Percentiles rank a stretch among this genome's conserved stretches.
Evolutionary conservation across 2,329 filamentous ascomycete species (phyloP).

Genomic region (Exophiala spinifera): DNA sequence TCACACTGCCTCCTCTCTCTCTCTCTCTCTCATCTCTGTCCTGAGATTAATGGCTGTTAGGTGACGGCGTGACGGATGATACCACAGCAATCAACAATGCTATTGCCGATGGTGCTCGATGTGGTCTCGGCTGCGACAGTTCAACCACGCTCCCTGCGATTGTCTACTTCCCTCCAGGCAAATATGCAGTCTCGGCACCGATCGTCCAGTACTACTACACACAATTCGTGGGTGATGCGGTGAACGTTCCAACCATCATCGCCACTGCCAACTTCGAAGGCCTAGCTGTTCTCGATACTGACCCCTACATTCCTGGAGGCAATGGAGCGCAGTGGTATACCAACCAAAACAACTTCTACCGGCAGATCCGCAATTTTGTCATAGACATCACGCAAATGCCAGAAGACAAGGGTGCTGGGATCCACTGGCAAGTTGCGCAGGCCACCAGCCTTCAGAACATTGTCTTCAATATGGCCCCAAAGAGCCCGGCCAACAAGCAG

Average conservation of each 20-base stretch:
- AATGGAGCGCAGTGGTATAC: conserved; percentile 70
- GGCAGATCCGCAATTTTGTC: conserved; percentile 76
- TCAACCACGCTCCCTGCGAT: conserved; percentile 79
- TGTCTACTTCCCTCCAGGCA: conserved; percentile 88
- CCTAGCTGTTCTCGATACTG: conserved; percentile 83
- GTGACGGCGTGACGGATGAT: conserved; percentile 71
- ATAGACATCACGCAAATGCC: conserved; percentile 71
- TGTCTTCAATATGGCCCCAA: conserved; percentile 72
- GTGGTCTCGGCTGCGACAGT: conserved; percentile 77
- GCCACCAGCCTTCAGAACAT: conserved; percentile 79
- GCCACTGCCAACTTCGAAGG: conserved; percentile 69
- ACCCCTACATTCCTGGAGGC: conserved; percentile 66
- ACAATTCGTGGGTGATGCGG: conserved; percentile 80
- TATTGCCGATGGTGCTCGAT: conserved; percentile 73
- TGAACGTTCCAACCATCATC: conserved; percentile 70
- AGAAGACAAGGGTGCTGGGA: conserved; percentile 57
- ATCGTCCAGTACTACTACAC: conserved; percentile 90
- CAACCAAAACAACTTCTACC: conserved; percentile 82
- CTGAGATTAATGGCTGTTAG: conserved; percentile 36
- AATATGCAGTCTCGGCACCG: conserved; percentile 75
- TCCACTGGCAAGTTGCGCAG: conserved; percentile 85
- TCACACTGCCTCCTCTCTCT: no score
- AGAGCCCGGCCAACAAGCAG: conserved; percentile 65
- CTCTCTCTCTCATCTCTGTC: conserved; percentile 14
- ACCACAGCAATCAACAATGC: conserved; percentile 84